Percentiles rank a stretch among this genome's conserved stretches.
These are phyloP conservation scores for Angophora floribunda DNA, from an alignment of 345 rosid species.

Conservation along the genomic window DNA sequence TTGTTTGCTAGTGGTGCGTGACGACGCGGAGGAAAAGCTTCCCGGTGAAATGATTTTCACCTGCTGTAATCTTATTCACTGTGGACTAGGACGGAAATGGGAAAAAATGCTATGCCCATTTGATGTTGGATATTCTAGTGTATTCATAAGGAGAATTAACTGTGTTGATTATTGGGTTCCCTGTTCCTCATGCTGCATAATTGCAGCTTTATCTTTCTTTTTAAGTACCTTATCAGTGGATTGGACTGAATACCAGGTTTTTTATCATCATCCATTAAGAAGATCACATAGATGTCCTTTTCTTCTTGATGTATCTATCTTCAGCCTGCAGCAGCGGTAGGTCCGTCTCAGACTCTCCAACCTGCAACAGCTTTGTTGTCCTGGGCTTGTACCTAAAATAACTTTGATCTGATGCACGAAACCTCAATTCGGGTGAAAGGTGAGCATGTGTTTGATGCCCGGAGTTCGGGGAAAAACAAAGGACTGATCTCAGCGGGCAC, in stretches of 20 bases:
- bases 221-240: neutral
- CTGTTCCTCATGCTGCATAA: neutral
- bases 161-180: neutral
- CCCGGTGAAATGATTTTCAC: conserved; percentile 7
- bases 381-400: neutral
- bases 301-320: neutral
- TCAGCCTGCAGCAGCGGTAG: neutral
- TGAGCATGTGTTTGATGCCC: neutral
- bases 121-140: neutral
- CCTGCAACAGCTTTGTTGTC: neutral
- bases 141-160: neutral
- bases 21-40: neutral
- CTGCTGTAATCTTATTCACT: conserved; percentile 8
- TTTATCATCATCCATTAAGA: neutral
- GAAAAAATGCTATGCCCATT: neutral
- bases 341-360: neutral
- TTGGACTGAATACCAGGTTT: neutral
- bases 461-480: neutral
- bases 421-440: neutral
- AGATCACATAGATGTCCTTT: neutral
- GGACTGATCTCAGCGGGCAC: neutral
- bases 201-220: neutral
- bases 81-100: neutral
- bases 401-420: neutral
- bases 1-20: conserved; percentile 80